Conservation (phyloP, 2,329 filamentous ascomycete genomes). For the Diaporthe caulivora region DNA sequence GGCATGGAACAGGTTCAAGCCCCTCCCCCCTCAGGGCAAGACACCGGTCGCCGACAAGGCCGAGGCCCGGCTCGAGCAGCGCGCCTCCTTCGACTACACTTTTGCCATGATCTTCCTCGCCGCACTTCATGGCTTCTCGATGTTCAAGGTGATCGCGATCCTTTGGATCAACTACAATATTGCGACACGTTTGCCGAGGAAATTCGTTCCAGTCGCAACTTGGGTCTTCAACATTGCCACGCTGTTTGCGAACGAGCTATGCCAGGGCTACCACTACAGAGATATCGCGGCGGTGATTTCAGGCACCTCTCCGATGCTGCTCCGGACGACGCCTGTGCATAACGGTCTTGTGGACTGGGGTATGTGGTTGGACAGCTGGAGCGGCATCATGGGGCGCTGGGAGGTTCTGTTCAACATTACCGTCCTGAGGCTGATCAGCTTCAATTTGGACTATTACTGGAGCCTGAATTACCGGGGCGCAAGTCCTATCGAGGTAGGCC, state of each 20-base stretch:
- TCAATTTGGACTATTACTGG: conserved; percentile 98
- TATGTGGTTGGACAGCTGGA: conserved; percentile 79
- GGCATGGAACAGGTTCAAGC: conserved; percentile 71
- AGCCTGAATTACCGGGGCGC: conserved; percentile 74
- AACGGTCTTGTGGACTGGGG: conserved; percentile 69
- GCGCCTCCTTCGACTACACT: conserved; percentile 83
- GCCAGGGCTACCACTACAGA: conserved; percentile 79
- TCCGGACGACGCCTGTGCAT: conserved; percentile 48
- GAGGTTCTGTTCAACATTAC: conserved; percentile 99
- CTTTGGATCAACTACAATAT: conserved; percentile 86
- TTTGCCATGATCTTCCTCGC: conserved; percentile 86
- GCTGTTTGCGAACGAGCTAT: conserved; percentile 91
- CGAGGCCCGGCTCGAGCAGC: conserved; percentile 72
- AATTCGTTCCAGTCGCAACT: conserved; percentile 79
- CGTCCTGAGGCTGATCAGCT: conserved; percentile 91
- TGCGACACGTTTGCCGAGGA: conserved; percentile 77
- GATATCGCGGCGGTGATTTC: conserved; percentile 69
- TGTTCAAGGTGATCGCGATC: conserved; percentile 84
- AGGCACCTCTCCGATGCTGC: conserved; percentile 35
- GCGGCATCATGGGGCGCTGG: conserved; percentile 91
- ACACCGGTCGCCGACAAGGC: conserved; percentile 55
- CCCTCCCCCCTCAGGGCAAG: conserved; percentile 47
- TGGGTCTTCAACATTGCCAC: conserved; percentile 92
- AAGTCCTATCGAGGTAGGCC: conserved; percentile 84
- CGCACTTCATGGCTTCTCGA: conserved; percentile 86